Evolutionary conservation across 1,284 basidiomycete species (phyloP).

Genomic region (Fomitopsis betulina): DNA sequence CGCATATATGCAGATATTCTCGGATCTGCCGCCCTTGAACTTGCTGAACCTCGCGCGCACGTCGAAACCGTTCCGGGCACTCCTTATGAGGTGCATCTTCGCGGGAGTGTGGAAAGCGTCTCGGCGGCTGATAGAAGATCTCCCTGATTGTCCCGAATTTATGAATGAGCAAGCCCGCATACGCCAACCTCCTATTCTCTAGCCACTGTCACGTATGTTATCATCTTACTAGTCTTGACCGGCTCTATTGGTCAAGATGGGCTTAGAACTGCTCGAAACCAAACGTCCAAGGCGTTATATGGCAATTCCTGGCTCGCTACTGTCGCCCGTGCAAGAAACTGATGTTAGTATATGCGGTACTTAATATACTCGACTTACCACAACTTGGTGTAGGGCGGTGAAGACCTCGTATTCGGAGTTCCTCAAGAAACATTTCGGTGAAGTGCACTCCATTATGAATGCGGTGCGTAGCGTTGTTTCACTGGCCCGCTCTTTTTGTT

Average conservation of each 20-base stretch:
- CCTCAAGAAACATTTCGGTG: neutral
- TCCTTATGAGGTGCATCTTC: conserved; percentile 32
- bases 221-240: too few relatives aligned
- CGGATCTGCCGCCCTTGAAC: conserved; percentile 38
- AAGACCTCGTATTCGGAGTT: neutral
- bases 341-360: neutral
- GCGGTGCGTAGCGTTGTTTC: neutral
- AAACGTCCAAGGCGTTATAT: neutral
- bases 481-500: neutral
- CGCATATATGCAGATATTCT: conserved; percentile 33
- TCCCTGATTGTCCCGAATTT: conserved; percentile 24
- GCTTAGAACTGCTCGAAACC: neutral
- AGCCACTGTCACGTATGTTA: neutral
- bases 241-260: too few relatives aligned
- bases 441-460: neutral
- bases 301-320: neutral
- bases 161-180: conserved; percentile 28
- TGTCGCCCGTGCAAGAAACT: neutral
- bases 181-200: conserved; percentile 19
- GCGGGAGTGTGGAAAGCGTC: conserved; percentile 36
- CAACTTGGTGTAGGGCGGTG: neutral
- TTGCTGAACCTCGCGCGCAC: conserved; percentile 35
- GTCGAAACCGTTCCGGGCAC: conserved; percentile 26
- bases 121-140: neutral
- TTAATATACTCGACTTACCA: too few relatives aligned